These are phyloP conservation scores for Aspergillus brunneoviolaceus DNA, from an alignment of 2,329 filamentous ascomycete genomes.

Conservation along the genomic window DNA sequence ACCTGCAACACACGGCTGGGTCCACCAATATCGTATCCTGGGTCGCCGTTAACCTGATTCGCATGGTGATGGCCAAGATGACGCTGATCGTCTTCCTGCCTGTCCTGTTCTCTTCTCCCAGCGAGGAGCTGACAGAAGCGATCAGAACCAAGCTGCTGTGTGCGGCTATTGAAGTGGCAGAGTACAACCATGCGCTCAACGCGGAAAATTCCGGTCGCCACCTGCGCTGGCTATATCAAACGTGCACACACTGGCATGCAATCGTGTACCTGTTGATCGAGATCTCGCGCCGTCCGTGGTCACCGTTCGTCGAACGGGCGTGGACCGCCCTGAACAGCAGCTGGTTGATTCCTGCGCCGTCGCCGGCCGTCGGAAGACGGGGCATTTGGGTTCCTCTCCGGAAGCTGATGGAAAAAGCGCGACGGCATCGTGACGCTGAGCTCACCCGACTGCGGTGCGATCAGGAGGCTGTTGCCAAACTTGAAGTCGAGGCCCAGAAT, in stretches of 20 bases:
- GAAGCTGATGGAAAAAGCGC: not conserved
- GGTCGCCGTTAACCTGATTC: conserved; percentile 45
- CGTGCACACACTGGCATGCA: conserved; percentile 61
- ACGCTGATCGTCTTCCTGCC: conserved; percentile 55
- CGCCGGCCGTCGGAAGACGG: not conserved
- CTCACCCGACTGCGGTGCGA: not conserved
- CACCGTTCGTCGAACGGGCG: not conserved
- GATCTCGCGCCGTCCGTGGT: not conserved
- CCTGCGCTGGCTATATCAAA: conserved; percentile 61
- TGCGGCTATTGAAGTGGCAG: conserved; percentile 40
- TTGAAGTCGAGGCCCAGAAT: not conserved
- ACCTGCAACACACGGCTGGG: conserved; percentile 41
- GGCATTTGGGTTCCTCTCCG: not conserved
- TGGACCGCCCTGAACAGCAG: not conserved
- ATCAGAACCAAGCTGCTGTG: not conserved
- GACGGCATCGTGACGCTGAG: not conserved
- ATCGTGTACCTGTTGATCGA: conserved; percentile 58
- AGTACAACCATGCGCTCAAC: conserved; percentile 56
- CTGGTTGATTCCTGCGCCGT: not conserved
- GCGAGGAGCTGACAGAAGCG: not conserved
- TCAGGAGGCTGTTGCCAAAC: not conserved
- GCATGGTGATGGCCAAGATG: conserved; percentile 42
- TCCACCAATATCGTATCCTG: conserved; percentile 47
- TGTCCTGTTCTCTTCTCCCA: conserved; percentile 32
- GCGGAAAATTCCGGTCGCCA: conserved; percentile 50